Percentiles rank a stretch among this genome's conserved stretches.
Conservation (phyloP, 257 asterid species). For the Ilex asprella region DNA sequence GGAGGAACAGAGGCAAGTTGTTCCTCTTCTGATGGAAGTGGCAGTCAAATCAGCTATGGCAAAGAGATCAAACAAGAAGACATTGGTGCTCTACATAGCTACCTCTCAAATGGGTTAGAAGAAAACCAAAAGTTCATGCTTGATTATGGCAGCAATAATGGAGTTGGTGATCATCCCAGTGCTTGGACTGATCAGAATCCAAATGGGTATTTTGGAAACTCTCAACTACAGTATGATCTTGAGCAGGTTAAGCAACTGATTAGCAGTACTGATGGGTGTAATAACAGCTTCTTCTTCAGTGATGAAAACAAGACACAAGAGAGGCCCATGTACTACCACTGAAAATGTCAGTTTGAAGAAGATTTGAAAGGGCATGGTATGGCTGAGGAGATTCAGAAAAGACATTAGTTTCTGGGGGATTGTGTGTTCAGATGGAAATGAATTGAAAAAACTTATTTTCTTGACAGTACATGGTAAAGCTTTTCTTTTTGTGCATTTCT, state of each 20-base stretch:
- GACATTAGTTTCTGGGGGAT: constrained; percentile 33
- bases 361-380: constrained; percentile 42
- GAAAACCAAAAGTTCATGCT: constrained; percentile 39
- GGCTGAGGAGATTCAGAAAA: constrained; percentile 14
- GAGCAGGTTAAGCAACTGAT: constrained; percentile 56
- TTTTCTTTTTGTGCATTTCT: constrained; percentile 30
- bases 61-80: constrained; percentile 51
- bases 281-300: constrained; percentile 20
- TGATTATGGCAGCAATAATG: constrained; percentile 24
- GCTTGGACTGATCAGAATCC: constrained; percentile 22
- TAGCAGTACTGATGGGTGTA: constrained; percentile 17
- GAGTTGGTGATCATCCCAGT: constrained; percentile 7
- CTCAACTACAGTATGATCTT: constrained; percentile 34
- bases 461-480: constrained; percentile 35
- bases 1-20: constrained; percentile 8
- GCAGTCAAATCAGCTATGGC: constrained; percentile 29
- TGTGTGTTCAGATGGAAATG: constrained; percentile 38
- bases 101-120: constrained; percentile 15
- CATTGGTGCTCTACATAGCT: constrained; percentile 18
- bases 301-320: constrained; percentile 51
- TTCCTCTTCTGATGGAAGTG: constrained; percentile 22
- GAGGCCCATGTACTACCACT: constrained; percentile 36
- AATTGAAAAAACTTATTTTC: constrained; percentile 11
- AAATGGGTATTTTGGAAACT: constrained; percentile 17
- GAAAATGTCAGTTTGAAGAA: constrained; percentile 16